Evolutionary conservation across 495 filamentous ascomycete genomes (phyloP).

Genomic region (Elasticomyces elasticus): DNA sequence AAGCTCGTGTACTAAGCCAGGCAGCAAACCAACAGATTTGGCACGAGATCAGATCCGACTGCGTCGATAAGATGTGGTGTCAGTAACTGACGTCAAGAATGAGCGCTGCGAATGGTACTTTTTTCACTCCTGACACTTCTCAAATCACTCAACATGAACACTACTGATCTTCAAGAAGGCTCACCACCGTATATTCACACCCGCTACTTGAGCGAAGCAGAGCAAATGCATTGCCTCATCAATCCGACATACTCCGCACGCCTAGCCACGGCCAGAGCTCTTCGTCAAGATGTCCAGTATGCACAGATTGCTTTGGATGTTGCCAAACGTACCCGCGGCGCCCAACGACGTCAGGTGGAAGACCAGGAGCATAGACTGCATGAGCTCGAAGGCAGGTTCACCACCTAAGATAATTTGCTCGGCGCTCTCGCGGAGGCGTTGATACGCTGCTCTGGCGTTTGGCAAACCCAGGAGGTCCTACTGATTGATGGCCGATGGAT

Average conservation of each 20-base stretch:
- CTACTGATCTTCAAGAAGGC: not conserved
- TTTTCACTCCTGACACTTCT: not conserved
- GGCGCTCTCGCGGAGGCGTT: conserved; percentile 2
- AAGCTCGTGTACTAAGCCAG: no score
- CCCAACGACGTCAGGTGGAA: not conserved
- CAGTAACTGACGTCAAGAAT: not conserved
- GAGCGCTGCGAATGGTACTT: not conserved
- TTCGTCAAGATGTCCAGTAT: not conserved
- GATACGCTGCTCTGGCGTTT: not conserved
- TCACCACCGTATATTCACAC: conserved; percentile 4
- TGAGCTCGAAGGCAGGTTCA: not conserved
- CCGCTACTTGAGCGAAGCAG: not conserved
- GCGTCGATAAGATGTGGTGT: not conserved
- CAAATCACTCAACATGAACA: not conserved
- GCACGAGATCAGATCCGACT: not conserved
- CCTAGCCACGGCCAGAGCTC: not conserved
- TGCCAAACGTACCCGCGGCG: not conserved
- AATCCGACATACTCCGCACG: not conserved
- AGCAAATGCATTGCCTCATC: not conserved
- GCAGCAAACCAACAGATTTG: not conserved
- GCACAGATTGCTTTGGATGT: not conserved
- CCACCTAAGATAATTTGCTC: not conserved
- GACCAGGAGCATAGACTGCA: not conserved
- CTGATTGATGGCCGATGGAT: not conserved
- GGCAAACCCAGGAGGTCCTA: not conserved